Percentiles rank a stretch among this genome's conserved stretches.
Conservation (phyloP, 2,329 filamentous ascomycete genomes). For the Stylonectria norvegica region DNA sequence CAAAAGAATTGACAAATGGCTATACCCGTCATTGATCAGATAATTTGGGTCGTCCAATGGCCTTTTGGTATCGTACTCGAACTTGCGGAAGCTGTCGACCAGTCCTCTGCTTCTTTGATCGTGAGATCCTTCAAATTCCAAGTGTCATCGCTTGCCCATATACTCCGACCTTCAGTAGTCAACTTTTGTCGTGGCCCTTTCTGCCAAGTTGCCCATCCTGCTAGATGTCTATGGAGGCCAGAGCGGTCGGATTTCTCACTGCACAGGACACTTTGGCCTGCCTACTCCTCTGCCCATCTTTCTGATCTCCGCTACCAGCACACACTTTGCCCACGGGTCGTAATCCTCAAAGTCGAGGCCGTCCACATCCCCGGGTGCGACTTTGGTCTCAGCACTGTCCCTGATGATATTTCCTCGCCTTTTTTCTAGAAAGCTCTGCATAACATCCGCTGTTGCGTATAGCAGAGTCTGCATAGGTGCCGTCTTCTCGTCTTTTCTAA, state of each 20-base stretch:
- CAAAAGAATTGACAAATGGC: too few relatives aligned
- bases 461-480: conserved; percentile 2
- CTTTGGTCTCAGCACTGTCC: not conserved
- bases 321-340: conserved; percentile 2
- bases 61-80: too few relatives aligned
- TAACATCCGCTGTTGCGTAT: conserved; percentile 1
- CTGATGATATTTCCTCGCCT: conserved; percentile 6
- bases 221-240: too few relatives aligned
- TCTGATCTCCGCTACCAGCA: conserved; percentile 2
- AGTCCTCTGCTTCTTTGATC: too few relatives aligned
- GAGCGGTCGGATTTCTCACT: conserved; percentile 1
- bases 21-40: too few relatives aligned
- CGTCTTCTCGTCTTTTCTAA: not conserved
- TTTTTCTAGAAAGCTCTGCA: not conserved
- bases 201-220: too few relatives aligned
- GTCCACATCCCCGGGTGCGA: conserved; percentile 2
- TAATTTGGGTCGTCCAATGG: too few relatives aligned
- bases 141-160: too few relatives aligned
- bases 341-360: not conserved
- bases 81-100: too few relatives aligned
- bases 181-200: too few relatives aligned
- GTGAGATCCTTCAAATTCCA: too few relatives aligned
- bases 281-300: conserved; percentile 4
- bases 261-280: conserved; percentile 1
- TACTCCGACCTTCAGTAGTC: too few relatives aligned